Evolutionary conservation across 257 asterid genomes (phyloP).

Genomic region (Fraxinus americana): DNA sequence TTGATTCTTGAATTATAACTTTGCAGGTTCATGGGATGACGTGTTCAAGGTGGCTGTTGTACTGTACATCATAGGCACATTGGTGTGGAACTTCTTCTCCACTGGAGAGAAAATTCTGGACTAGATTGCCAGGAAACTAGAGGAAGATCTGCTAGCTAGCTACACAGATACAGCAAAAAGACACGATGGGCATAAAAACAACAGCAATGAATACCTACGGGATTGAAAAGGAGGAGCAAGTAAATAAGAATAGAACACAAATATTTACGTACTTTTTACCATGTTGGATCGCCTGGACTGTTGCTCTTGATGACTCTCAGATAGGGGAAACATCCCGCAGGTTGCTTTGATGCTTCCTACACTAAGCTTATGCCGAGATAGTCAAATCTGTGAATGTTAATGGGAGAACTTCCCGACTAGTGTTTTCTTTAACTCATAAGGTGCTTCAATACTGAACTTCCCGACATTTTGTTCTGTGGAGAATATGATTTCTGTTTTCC

Average conservation of each 20-base stretch:
- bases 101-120: constrained; percentile 86
- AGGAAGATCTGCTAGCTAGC: not conserved
- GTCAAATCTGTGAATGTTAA: not conserved
- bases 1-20: not conserved
- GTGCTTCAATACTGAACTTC: not conserved
- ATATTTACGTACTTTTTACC: not conserved
- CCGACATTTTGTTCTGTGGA: not conserved
- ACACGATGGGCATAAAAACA: not conserved
- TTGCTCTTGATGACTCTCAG: not conserved
- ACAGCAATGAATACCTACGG: not conserved
- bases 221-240: not conserved
- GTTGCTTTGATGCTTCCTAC: not conserved
- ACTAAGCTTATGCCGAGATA: not conserved
- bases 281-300: not conserved
- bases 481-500: not conserved
- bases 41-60: constrained; percentile 83
- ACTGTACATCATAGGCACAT: constrained; percentile 77
- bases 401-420: not conserved
- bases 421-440: not conserved
- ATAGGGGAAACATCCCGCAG: not conserved
- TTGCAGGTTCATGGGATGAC: constrained; percentile 93
- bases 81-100: constrained; percentile 83
- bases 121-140: constrained; percentile 24
- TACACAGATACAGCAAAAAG: not conserved
- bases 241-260: not conserved